These are phyloP conservation scores for Circinella umbellata DNA, from an alignment of 371 early-diverging fungal genomes.

Conservation along the genomic window DNA sequence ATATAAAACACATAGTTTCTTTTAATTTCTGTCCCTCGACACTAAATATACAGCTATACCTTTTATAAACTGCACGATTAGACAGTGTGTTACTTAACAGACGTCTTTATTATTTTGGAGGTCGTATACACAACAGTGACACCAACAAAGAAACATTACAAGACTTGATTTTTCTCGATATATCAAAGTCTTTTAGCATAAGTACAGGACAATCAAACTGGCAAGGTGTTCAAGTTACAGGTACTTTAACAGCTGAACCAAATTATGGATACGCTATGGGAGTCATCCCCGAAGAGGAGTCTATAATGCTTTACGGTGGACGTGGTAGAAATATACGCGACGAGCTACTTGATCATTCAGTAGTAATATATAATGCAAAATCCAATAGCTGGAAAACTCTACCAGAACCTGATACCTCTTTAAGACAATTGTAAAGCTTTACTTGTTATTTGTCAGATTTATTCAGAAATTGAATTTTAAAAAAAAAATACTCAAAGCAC, in stretches of 20 bases:
- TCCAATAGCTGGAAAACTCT: neutral
- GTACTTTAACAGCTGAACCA: neutral
- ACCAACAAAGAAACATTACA: neutral
- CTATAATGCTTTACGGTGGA: neutral
- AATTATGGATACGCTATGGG: neutral
- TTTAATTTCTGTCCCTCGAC: too few relatives aligned
- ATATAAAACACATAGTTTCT: too few relatives aligned
- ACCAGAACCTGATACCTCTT: neutral
- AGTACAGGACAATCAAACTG: neutral
- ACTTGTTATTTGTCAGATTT: too few relatives aligned
- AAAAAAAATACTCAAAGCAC: too few relatives aligned
- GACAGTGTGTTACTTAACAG: neutral
- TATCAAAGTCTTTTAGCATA: neutral
- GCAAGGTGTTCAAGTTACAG: neutral
- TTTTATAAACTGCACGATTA: too few relatives aligned
- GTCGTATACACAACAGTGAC: neutral
- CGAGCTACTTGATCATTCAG: neutral
- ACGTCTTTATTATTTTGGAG: neutral
- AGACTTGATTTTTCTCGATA: neutral
- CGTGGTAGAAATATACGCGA: neutral
- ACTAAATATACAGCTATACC: too few relatives aligned
- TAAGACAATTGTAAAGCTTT: too few relatives aligned
- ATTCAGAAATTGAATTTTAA: too few relatives aligned
- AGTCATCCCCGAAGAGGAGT: neutral
- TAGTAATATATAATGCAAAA: neutral